phyloP scores from a whole-genome alignment of 75 land plant species.

The Ceratopteris richardii region DNA sequence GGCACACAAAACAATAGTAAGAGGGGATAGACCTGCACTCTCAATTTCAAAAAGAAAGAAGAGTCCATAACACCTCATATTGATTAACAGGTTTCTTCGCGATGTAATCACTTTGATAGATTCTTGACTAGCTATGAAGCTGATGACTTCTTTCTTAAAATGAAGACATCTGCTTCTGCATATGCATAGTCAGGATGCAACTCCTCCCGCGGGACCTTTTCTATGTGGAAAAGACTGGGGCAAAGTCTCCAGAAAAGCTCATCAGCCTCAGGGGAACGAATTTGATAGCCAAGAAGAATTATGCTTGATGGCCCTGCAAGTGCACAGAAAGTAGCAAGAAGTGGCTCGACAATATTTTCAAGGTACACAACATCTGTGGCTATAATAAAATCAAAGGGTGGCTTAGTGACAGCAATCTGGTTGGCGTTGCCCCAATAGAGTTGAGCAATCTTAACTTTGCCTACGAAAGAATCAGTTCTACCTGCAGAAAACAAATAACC shows the following conservation, averaged over 20 bases:
- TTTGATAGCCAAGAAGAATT: conserved; percentile 81
- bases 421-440: conserved; percentile 63
- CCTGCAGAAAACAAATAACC: too few relatives aligned
- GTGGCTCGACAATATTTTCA: conserved; percentile 61
- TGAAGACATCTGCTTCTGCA: conserved; percentile 74
- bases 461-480: conserved; percentile 19
- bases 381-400: conserved; percentile 75
- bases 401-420: conserved; percentile 50
- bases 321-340: conserved; percentile 60
- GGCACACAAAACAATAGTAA: too few relatives aligned
- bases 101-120: too few relatives aligned
- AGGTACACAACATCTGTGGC: conserved; percentile 93
- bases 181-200: conserved; percentile 78
- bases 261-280: conserved; percentile 81
- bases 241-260: conserved; percentile 72
- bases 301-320: conserved; percentile 51
- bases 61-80: too few relatives aligned
- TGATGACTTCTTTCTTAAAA: conserved; percentile 51
- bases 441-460: conserved; percentile 35
- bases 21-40: too few relatives aligned
- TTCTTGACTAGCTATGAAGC: too few relatives aligned
- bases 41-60: too few relatives aligned
- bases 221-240: conserved; percentile 34
- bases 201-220: conserved; percentile 63
- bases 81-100: too few relatives aligned